Base-by-base conservation (phyloP, 441 rosid genomes). In the Metrosideros polymorpha region DNA sequence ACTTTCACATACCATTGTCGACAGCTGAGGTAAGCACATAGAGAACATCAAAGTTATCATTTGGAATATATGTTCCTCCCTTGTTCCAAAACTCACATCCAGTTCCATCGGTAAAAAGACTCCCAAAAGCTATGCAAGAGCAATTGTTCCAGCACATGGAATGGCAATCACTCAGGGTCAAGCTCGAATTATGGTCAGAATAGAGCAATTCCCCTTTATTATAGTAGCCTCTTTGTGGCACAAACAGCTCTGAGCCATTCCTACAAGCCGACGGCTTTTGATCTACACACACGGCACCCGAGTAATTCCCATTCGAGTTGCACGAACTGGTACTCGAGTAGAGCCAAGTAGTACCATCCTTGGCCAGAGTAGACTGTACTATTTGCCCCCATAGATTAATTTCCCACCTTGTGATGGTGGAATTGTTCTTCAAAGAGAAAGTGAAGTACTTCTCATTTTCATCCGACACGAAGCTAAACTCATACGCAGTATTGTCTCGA, bases 61-160 rank as follows among this genome's bases (percentile, higher is more conserved):
- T 39, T 9, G 88, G 87, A 32, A 39, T 29, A 87, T 91, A 93
- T 49, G 85, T 85, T 39, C 91, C 88, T 39, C 90, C 91, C 53
- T 77, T 66, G 29, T 85, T 86, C 94, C 95, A 93, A 83, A 90
- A 92, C 83, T 84, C 87, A 86, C 94, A 94, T 47, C 93, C 94
- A 10, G 79, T 87, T 42, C 90, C 95, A 82, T 90, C 89, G 3
- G 15, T 4, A 25, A 82, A 61, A 18, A 56, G 56, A 85, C 89
- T 47, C 57, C 83, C 85, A 61, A 90, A 94, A 32, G 94, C 94
- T 45, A 89, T 82, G 86, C 96, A 94, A 22, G 91, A 87, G 89
- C 94, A 92, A 88, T 94, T 91, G 84, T 86, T 91, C 96, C 95
- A 92, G 92, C 97, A 94, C 71, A 86, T 86, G 50, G 89, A 89